Percentiles rank a stretch among this genome's conserved stretches.
Evolutionary conservation across 225 moss, liverwort and hornwort genomes (phyloP).

Genomic region (Asterella californica): DNA sequence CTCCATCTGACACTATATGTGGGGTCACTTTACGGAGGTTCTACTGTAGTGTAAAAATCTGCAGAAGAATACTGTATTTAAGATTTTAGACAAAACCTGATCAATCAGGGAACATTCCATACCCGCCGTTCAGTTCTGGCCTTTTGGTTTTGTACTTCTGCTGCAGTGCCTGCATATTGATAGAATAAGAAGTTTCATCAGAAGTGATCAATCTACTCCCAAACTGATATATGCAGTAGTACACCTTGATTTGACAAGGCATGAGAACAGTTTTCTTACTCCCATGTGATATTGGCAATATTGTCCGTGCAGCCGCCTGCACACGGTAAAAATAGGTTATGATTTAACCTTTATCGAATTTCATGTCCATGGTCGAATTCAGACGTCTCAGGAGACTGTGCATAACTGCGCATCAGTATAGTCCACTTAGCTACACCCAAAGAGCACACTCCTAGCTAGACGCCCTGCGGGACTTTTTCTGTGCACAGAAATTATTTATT

Average conservation of each 20-base stretch:
- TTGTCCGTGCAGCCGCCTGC: conserved; percentile 69
- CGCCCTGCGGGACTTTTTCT: no score
- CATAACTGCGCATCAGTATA: neutral
- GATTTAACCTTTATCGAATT: no score
- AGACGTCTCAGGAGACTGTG: neutral
- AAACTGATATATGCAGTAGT: neutral
- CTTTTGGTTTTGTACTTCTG: conserved; percentile 27
- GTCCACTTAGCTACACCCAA: neutral
- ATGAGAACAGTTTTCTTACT: conserved; percentile 39
- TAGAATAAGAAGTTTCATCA: neutral
- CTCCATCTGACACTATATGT: no score
- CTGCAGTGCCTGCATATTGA: conserved; percentile 27
- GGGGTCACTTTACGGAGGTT: no score
- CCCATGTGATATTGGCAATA: conserved; percentile 74
- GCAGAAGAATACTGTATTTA: neutral
- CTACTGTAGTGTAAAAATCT: neutral
- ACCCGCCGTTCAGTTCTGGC: conserved; percentile 46
- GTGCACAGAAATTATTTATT: no score
- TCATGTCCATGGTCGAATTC: neutral
- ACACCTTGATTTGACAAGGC: neutral
- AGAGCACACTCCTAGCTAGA: no score
- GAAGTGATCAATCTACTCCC: neutral
- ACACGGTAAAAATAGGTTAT: neutral
- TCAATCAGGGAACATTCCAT: neutral
- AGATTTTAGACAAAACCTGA: neutral